These are phyloP conservation scores for Trametopsis cervina DNA, from an alignment of 768 basidiomycete species.

Conservation along the genomic window DNA sequence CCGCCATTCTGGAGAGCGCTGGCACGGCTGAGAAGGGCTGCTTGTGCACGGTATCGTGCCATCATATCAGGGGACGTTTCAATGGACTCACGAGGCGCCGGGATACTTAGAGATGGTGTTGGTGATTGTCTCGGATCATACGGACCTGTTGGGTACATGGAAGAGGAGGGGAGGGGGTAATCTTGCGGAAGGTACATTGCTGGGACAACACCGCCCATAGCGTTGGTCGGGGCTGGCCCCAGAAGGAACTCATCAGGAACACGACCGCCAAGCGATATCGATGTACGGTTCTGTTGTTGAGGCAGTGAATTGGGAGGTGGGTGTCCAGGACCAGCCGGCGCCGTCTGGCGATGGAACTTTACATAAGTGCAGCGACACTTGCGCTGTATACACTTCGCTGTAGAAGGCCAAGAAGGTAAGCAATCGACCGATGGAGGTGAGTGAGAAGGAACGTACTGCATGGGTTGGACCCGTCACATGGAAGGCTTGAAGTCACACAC, in stretches of 20 bases:
- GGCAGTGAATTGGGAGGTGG: slow-evolving; percentile 28
- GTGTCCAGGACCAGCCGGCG: slow-evolving; percentile 71
- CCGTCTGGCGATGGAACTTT: slow-evolving; percentile 79
- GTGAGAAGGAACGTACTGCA: slow-evolving; percentile 47
- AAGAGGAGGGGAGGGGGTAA: slow-evolving; percentile 21
- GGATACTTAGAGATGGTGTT: background rate
- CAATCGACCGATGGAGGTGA: slow-evolving; percentile 3
- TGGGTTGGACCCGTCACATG: slow-evolving; percentile 75
- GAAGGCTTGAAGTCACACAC: slow-evolving; percentile 67
- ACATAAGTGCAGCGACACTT: slow-evolving; percentile 74
- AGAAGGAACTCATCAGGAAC: slow-evolving; percentile 39
- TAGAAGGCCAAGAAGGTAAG: background rate
- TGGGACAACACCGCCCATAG: slow-evolving; percentile 23
- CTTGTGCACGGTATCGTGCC: slow-evolving; percentile 40
- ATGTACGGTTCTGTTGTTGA: slow-evolving; percentile 10
- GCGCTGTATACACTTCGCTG: slow-evolving; percentile 70
- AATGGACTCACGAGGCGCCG: slow-evolving; percentile 6
- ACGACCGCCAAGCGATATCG: slow-evolving; percentile 14
- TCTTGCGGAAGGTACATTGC: slow-evolving; percentile 23
- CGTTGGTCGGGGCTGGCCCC: slow-evolving; percentile 27
- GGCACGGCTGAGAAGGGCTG: slow-evolving; percentile 35
- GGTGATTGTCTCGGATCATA: slow-evolving; percentile 4
- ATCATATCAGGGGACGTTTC: slow-evolving; percentile 30
- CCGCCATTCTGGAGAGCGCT: slow-evolving; percentile 20
- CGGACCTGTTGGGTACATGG: slow-evolving; percentile 20